Percentiles rank a stretch among this genome's conserved stretches.
These are phyloP conservation scores for Talaromyces sp. DNA, from an alignment of 2,329 filamentous ascomycete genomes.

Conservation along the genomic window DNA sequence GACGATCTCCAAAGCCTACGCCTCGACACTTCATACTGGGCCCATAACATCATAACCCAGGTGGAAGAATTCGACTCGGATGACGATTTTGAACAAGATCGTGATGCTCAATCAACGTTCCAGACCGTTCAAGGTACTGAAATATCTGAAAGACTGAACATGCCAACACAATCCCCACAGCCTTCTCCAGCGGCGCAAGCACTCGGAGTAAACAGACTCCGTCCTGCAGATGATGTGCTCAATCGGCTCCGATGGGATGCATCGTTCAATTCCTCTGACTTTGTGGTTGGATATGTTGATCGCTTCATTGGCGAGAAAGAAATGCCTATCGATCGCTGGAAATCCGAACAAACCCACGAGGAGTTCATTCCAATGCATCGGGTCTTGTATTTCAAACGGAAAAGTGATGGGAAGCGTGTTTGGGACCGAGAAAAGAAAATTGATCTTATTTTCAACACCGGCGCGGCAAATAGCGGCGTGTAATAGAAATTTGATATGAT, in stretches of 20 bases:
- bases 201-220: slow-evolving; percentile 16
- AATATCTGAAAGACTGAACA: background rate
- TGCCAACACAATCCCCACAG: background rate
- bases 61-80: slow-evolving; percentile 8
- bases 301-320: slow-evolving; percentile 51
- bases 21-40: slow-evolving; percentile 18
- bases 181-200: background rate
- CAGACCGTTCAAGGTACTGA: background rate
- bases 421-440: slow-evolving; percentile 51
- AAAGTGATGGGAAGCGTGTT: slow-evolving; percentile 39
- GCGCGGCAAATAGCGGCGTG: slow-evolving; percentile 18
- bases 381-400: slow-evolving; percentile 49
- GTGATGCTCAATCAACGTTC: background rate
- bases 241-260: slow-evolving; percentile 51
- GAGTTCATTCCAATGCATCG: slow-evolving; percentile 57
- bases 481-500: background rate
- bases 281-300: slow-evolving; percentile 53
- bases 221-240: slow-evolving; percentile 39
- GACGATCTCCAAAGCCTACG: slow-evolving; percentile 18
- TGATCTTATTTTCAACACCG: slow-evolving; percentile 48
- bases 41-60: background rate
- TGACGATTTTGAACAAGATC: slow-evolving; percentile 7
- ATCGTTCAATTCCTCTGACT: slow-evolving; percentile 43
- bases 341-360: slow-evolving; percentile 52
- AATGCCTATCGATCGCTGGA: slow-evolving; percentile 49